Base-by-base conservation (phyloP, 495 filamentous ascomycete species). In the Monascus purpureus region DNA sequence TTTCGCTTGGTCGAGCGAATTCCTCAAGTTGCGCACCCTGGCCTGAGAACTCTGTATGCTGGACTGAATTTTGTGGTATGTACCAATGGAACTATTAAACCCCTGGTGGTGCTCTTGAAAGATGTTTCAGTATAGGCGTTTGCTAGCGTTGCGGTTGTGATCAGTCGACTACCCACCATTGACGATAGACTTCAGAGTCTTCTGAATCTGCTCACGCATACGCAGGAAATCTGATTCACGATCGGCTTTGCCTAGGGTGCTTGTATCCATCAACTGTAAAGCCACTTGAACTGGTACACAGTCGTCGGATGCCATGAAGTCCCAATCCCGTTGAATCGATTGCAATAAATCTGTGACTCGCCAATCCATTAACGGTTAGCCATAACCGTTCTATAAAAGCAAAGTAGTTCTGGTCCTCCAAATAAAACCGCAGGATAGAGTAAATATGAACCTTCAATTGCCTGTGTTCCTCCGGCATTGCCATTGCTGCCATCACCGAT, bases 71-170 rank as follows among this genome's bases (percentile, higher is more conserved):
- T 88, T 94, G 58, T 99, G 92, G 46, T 94, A 99, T 11, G 87
- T 93, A 50, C 90, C 92, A 35, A 99, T 96, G 25, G 86, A 93
- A 57, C 85, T 95, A 51, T 95, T 99, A 67, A 99, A 99, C 18
- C 86, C 90, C 55, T 99, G 90, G 43, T 96, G 88, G 49, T 99
- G 88, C 58, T 96, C 87, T 76, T 31, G 13, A 33, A 28, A 19
- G 17, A 5, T 22, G 9, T 22, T 5, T 22, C 9, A 22, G 6
- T 22, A 9, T 3, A n/a, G 17, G 3, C 6, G 12, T 13, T 17
- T 13, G 6, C 7, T n/a, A 20, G 11, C 13, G 6, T 31, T 23
- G 17, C 17, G 2, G 6, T 13, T 17, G 6, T 8, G 3, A 6
- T 22, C 17, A 11, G 3, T 16, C 3, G 7, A 16, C 14, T 16